Evolutionary conservation across 2,329 filamentous ascomycete genomes (phyloP).

Genomic region (Bipolaris gigantea): DNA sequence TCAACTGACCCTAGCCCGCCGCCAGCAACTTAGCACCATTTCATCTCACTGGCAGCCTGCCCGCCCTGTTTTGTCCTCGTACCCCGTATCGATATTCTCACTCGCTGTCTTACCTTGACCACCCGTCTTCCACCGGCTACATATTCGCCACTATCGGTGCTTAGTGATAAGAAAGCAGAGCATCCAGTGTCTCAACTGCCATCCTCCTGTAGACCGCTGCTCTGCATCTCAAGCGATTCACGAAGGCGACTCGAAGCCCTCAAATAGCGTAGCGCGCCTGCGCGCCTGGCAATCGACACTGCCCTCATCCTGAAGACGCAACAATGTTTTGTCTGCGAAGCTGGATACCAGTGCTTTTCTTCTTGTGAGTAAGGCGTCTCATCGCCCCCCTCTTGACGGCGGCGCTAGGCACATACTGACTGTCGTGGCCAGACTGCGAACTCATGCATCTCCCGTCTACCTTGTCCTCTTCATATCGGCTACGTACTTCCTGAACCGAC

Average conservation of each 20-base stretch:
- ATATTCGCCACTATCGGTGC: background rate
- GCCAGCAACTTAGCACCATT: constrained; percentile 12
- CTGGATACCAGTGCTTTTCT: constrained; percentile 55
- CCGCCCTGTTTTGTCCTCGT: constrained; percentile 9
- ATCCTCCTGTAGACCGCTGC: constrained; percentile 2
- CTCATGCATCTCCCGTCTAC: constrained; percentile 54
- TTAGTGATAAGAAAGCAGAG: background rate
- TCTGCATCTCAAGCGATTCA: background rate
- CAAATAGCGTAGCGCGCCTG: constrained; percentile 8
- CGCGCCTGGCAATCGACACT: constrained; percentile 12
- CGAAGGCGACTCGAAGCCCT: background rate
- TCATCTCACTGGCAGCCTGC: background rate
- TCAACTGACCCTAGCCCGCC: constrained; percentile 5
- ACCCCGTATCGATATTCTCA: constrained; percentile 13
- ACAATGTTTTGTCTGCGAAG: constrained; percentile 69
- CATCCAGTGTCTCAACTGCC: background rate
- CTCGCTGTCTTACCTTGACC: constrained; percentile 1
- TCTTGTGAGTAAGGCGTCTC: constrained; percentile 48
- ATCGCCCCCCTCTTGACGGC: background rate
- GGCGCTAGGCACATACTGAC: constrained; percentile 12
- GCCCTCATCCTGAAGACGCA: background rate
- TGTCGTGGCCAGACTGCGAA: constrained; percentile 38
- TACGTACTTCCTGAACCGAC: constrained; percentile 94
- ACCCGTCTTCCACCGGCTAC: background rate
- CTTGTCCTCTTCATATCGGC: constrained; percentile 67